These are phyloP conservation scores for Amphicarpaea edgeworthii DNA, from an alignment of 306 rosid genomes.

Conservation along the genomic window DNA sequence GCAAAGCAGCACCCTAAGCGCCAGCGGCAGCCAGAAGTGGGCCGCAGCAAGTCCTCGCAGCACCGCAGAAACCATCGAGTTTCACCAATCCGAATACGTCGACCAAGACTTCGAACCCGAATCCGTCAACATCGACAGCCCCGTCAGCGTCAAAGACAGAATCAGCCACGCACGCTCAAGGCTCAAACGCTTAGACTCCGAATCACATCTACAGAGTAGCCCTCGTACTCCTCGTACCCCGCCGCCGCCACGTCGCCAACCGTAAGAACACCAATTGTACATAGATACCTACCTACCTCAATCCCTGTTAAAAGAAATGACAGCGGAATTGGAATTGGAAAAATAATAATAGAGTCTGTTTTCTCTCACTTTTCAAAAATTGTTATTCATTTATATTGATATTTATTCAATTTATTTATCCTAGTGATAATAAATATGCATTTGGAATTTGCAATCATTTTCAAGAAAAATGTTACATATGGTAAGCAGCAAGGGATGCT, in stretches of 20 bases:
- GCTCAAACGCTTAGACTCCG: slow-evolving; percentile 45
- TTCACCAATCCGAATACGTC: not conserved
- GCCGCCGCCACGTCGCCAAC: not conserved
- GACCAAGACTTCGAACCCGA: slow-evolving; percentile 1
- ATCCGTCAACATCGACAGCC: not conserved
- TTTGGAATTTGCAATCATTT: not conserved
- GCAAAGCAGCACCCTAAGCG: slow-evolving; percentile 42
- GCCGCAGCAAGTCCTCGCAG: slow-evolving; percentile 24
- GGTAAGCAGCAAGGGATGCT: too few species aligned
- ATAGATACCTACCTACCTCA: not conserved
- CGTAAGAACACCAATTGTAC: slow-evolving; percentile 11
- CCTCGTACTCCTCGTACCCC: slow-evolving; percentile 37
- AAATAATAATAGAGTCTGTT: not conserved
- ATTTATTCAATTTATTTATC: too few species aligned
- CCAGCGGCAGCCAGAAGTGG: slow-evolving; percentile 57
- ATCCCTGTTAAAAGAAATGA: not conserved
- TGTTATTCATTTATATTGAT: too few species aligned
- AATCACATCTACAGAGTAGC: slow-evolving; percentile 18
- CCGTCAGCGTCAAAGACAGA: slow-evolving; percentile 36
- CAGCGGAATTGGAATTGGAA: not conserved
- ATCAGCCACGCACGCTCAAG: slow-evolving; percentile 50
- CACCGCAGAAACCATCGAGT: not conserved
- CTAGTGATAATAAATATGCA: not conserved
- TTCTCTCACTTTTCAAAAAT: not conserved
- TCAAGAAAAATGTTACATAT: too few species aligned